phyloP scores from a whole-genome alignment of 2,329 filamentous ascomycete genomes.

The Cadophora gregata region DNA sequence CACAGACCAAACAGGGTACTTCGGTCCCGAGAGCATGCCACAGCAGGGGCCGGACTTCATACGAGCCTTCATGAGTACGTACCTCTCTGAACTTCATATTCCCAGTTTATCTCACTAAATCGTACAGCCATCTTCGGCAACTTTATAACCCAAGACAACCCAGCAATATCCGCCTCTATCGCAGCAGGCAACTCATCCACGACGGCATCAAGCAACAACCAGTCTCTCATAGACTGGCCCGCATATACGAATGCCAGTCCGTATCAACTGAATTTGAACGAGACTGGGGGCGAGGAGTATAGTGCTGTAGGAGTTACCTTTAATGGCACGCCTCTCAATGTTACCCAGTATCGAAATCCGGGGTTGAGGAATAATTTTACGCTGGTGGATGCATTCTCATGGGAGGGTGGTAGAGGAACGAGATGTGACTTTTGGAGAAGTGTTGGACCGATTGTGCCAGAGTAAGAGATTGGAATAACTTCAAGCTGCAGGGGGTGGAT shows the following conservation, averaged over 20 bases:
- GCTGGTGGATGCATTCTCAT: conserved; percentile 28
- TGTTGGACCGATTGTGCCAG: conserved; percentile 23
- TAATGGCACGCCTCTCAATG: conserved; percentile 18
- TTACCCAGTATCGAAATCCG: conserved; percentile 29
- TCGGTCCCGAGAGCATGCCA: conserved; percentile 27
- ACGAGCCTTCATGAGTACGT: conserved; percentile 22
- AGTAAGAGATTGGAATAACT: background rate
- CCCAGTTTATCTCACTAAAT: background rate
- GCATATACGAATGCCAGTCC: conserved; percentile 18
- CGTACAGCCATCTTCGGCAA: conserved; percentile 28
- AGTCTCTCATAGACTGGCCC: conserved; percentile 21
- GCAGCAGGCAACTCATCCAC: conserved; percentile 10
- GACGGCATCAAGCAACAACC: background rate
- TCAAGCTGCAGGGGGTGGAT: background rate
- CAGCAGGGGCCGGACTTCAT: conserved; percentile 21
- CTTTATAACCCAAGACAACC: conserved; percentile 27
- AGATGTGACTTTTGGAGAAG: conserved; percentile 34
- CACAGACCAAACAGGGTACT: conserved; percentile 44
- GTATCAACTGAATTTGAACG: conserved; percentile 31
- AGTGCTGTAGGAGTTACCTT: conserved; percentile 4
- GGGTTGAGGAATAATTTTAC: conserved; percentile 29
- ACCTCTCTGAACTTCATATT: background rate
- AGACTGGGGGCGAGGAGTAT: conserved; percentile 27
- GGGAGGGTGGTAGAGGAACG: conserved; percentile 31
- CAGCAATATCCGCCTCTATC: conserved; percentile 22